Conservation (phyloP, 805 yeast species). For the Schizosaccharomyces cryophilus region DNA sequence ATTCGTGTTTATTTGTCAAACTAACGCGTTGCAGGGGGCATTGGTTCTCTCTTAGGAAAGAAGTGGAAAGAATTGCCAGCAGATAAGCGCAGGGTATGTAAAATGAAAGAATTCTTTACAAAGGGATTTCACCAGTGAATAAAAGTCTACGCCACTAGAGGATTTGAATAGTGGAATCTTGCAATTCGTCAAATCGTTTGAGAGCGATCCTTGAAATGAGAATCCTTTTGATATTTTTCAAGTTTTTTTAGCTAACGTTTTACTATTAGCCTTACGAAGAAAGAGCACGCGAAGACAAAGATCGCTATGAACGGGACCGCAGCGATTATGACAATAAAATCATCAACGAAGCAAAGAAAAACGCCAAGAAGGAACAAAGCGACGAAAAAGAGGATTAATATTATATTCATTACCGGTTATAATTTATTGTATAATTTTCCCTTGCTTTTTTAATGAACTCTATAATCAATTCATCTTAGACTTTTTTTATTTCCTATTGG, state of each 20-base stretch:
- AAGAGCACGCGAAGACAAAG: slow-evolving; percentile 87
- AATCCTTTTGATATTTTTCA: not conserved
- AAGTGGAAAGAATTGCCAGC: slow-evolving; percentile 78
- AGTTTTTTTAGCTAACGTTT: not conserved
- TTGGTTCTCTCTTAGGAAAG: slow-evolving; percentile 86
- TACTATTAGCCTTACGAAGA: slow-evolving; percentile 26
- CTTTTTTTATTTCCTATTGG: too few relatives aligned
- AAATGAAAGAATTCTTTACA: not conserved
- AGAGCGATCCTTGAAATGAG: not conserved
- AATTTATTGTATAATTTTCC: too few relatives aligned
- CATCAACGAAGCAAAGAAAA: slow-evolving; percentile 14
- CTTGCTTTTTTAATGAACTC: too few relatives aligned
- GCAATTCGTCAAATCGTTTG: not conserved
- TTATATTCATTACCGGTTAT: too few relatives aligned
- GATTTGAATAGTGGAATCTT: not conserved
- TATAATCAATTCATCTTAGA: too few relatives aligned
- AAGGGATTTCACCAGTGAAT: not conserved
- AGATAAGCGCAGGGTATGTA: slow-evolving; percentile 57
- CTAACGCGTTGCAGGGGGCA: slow-evolving; percentile 25
- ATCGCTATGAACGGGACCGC: slow-evolving; percentile 91
- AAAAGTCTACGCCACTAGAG: not conserved
- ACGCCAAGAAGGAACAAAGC: not conserved
- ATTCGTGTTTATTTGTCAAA: too few relatives aligned
- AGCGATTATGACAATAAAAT: slow-evolving; percentile 44
- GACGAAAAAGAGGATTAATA: too few relatives aligned